Percentiles rank a stretch among this genome's conserved stretches.
Conservation (phyloP, 2,329 filamentous ascomycete genomes). For the Zasmidium cellare region DNA sequence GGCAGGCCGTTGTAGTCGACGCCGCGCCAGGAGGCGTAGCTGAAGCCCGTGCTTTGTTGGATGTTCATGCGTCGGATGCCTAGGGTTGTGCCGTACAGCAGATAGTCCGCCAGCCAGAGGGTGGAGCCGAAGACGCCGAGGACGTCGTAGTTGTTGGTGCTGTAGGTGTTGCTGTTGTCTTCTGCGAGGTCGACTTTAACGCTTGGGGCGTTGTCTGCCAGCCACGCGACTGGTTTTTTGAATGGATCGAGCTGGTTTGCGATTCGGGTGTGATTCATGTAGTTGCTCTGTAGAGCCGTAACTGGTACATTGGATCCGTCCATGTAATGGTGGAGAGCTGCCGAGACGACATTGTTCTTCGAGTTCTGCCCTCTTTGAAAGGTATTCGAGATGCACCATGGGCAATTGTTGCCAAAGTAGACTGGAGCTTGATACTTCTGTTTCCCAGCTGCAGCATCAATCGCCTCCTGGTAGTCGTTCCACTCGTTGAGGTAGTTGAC, state of each 20-base stretch:
- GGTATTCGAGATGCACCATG: constrained; percentile 11
- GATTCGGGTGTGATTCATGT: constrained; percentile 19
- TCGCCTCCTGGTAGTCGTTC: constrained; percentile 5
- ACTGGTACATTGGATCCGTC: constrained; percentile 1
- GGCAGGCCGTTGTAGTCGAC: constrained; percentile 8
- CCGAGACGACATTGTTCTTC: constrained; percentile 3
- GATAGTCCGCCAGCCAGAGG: constrained; percentile 17
- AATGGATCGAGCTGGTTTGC: constrained; percentile 7
- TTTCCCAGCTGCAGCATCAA: constrained; percentile 1
- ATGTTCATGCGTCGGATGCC: constrained; percentile 16
- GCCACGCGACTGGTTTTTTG: constrained; percentile 10
- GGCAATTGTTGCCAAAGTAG: constrained; percentile 5
- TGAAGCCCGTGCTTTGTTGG: constrained; percentile 19
- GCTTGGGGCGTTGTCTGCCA: constrained; percentile 9
- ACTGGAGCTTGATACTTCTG: constrained; percentile 15
- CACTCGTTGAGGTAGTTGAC: constrained; percentile 11
- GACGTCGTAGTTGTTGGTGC: constrained; percentile 9
- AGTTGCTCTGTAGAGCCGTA: constrained; percentile 12
- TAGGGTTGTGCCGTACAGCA: constrained; percentile 14
- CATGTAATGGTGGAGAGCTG: constrained; percentile 17
- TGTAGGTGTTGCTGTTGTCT: constrained; percentile 18
- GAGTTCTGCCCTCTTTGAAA: constrained; percentile 11
- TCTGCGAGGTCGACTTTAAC: constrained; percentile 12
- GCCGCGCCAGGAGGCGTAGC: constrained; percentile 13
- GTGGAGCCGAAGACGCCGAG: constrained; percentile 14